Percentiles rank a stretch among this genome's conserved stretches.
Evolutionary conservation across 345 rosid genomes (phyloP).

Genomic region (Laguncularia racemosa): DNA sequence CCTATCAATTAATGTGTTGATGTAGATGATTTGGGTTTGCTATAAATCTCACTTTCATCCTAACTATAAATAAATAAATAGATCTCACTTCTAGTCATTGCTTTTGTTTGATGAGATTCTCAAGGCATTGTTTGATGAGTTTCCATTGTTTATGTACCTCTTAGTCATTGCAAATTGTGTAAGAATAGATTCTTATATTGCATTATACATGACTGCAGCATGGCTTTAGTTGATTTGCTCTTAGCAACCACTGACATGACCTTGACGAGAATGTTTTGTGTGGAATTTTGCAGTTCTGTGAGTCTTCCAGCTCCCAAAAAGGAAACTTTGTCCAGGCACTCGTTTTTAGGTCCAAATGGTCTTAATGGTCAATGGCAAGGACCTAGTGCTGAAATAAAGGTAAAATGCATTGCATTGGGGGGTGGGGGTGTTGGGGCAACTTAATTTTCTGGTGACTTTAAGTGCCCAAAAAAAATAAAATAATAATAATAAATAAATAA

Average conservation of each 20-base stretch:
- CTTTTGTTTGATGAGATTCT: too few species aligned
- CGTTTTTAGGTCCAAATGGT: slow-evolving; percentile 85
- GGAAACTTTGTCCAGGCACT: slow-evolving; percentile 94
- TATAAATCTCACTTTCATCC: too few species aligned
- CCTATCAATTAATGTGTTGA: too few species aligned
- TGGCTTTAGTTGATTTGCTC: neutral
- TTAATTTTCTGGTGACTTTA: neutral
- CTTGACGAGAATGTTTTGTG: neutral
- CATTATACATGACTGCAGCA: neutral
- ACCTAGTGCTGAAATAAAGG: slow-evolving; percentile 73
- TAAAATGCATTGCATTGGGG: slow-evolving; percentile 14
- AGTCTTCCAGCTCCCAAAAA: slow-evolving; percentile 58
- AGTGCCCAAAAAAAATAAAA: neutral
- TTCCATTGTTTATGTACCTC: too few species aligned
- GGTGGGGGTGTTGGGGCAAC: too few species aligned
- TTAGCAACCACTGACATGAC: neutral
- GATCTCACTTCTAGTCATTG: too few species aligned
- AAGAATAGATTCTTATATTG: too few species aligned
- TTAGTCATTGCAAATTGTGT: too few species aligned
- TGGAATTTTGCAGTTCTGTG: slow-evolving; percentile 52
- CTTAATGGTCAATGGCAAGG: slow-evolving; percentile 81
- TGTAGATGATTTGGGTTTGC: too few species aligned
- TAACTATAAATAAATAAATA: too few species aligned
- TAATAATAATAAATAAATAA: neutral
- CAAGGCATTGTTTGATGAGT: too few species aligned